Conservation (phyloP, 192 early-diverging fungal species). For the Dissophora ornata region DNA sequence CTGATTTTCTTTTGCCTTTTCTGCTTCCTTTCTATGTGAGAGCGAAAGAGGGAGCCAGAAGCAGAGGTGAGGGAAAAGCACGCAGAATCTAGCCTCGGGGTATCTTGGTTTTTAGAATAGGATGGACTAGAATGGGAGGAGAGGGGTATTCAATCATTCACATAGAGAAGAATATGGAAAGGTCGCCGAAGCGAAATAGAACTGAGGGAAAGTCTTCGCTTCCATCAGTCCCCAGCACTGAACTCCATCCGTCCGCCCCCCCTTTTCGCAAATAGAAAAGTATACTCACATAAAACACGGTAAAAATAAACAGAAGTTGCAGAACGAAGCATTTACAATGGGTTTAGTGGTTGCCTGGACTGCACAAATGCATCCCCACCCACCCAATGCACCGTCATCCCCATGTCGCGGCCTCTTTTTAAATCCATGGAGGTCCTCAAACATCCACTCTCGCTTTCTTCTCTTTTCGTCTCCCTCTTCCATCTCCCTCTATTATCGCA, state of each 20-base stretch:
- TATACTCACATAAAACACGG: neutral
- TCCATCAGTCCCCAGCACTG: slow-evolving; percentile 1
- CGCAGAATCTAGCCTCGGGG: slow-evolving; percentile 33
- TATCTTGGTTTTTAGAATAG: slow-evolving; percentile 24
- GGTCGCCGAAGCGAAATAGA: neutral
- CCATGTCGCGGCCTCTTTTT: neutral
- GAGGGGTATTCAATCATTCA: slow-evolving; percentile 14
- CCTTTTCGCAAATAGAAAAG: neutral
- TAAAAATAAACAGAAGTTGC: too few species aligned
- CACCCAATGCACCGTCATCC: neutral
- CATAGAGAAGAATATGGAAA: slow-evolving; percentile 1
- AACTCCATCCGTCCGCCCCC: neutral
- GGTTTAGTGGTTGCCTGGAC: neutral
- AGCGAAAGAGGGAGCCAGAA: slow-evolving; percentile 28
- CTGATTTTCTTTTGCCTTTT: slow-evolving; percentile 26
- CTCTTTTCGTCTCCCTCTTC: neutral
- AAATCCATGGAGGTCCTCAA: neutral
- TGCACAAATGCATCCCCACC: neutral
- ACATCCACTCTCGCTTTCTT: neutral
- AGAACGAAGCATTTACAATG: neutral
- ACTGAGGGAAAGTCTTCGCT: neutral
- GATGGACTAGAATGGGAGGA: slow-evolving; percentile 22
- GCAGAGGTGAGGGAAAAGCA: slow-evolving; percentile 5
- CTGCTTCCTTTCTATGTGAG: neutral
- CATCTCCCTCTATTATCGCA: neutral